These are phyloP conservation scores for Aspergillus biplanus DNA, from an alignment of 495 filamentous ascomycete species.

Conservation along the genomic window DNA sequence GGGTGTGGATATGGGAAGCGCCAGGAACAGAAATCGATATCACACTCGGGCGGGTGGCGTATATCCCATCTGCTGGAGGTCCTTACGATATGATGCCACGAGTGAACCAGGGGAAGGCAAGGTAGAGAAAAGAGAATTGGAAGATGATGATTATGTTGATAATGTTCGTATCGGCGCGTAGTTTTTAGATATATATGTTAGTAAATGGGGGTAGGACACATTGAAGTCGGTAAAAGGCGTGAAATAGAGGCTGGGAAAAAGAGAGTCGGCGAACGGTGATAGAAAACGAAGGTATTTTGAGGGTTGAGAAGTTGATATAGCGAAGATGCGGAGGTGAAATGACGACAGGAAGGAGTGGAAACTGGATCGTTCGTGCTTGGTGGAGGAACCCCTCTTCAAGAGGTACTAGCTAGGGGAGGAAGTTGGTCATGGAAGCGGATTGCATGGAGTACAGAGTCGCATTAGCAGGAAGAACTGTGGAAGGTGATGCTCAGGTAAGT, in stretches of 20 bases:
- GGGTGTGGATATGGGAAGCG: slow-evolving; percentile 13
- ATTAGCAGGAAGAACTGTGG: too few species aligned
- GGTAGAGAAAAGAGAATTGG: slow-evolving; percentile 3
- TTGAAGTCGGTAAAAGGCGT: slow-evolving; percentile 20
- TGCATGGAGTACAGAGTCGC: too few species aligned
- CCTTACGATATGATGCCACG: slow-evolving; percentile 8
- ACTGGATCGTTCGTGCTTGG: slow-evolving; percentile 11
- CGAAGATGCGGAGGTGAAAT: slow-evolving; percentile 10
- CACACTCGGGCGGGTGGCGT: slow-evolving; percentile 23
- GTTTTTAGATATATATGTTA: slow-evolving; percentile 18
- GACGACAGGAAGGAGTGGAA: slow-evolving; percentile 24
- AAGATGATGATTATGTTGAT: too few species aligned
- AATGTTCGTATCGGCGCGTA: slow-evolving; percentile 29
- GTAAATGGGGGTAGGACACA: slow-evolving; percentile 21
- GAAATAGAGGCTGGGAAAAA: slow-evolving; percentile 11
- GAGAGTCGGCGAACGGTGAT: slow-evolving; percentile 8
- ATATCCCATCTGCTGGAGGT: slow-evolving; percentile 19
- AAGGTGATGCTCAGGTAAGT: neutral
- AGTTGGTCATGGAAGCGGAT: neutral
- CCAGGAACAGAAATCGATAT: slow-evolving; percentile 18
- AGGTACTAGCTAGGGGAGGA: slow-evolving; percentile 11
- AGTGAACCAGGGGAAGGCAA: slow-evolving; percentile 10
- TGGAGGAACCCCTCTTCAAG: slow-evolving; percentile 19
- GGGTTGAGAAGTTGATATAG: slow-evolving; percentile 5
- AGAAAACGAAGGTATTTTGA: slow-evolving; percentile 14